Evolutionary conservation across 2,329 filamentous ascomycete genomes (phyloP).

Genomic region (Colletotrichum noveboracense): DNA sequence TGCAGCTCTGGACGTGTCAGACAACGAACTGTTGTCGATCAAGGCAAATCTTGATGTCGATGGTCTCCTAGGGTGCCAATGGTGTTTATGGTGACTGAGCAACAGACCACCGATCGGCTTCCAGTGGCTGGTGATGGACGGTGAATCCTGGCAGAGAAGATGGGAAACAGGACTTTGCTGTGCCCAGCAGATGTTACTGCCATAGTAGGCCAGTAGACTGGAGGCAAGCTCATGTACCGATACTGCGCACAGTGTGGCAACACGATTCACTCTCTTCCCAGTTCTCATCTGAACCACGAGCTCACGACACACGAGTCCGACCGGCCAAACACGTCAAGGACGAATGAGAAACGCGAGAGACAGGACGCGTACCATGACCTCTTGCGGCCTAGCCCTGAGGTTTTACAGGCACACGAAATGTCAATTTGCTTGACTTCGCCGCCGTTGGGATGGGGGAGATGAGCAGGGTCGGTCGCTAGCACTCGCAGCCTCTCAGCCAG

Average conservation of each 20-base stretch:
- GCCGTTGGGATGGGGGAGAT: background rate
- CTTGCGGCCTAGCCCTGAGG: background rate
- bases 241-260: background rate
- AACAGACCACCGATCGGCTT: constrained; percentile 6
- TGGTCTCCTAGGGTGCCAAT: background rate
- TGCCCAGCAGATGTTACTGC: background rate
- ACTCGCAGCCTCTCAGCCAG: background rate
- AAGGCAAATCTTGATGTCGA: constrained; percentile 5
- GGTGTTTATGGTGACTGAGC: background rate
- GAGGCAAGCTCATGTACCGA: background rate
- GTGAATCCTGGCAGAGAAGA: background rate
- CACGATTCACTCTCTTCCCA: background rate
- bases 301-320: constrained; percentile 1
- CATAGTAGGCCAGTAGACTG: background rate
- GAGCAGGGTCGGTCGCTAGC: background rate
- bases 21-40: constrained; percentile 7
- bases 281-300: background rate
- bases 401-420: background rate
- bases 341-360: constrained; percentile 3
- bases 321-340: constrained; percentile 4
- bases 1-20: constrained; percentile 15
- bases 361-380: constrained; percentile 9
- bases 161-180: background rate
- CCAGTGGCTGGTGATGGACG: background rate
- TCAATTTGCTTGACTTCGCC: background rate